phyloP scores from a whole-genome alignment of 345 rosid species.

The Aquilaria sinensis region DNA sequence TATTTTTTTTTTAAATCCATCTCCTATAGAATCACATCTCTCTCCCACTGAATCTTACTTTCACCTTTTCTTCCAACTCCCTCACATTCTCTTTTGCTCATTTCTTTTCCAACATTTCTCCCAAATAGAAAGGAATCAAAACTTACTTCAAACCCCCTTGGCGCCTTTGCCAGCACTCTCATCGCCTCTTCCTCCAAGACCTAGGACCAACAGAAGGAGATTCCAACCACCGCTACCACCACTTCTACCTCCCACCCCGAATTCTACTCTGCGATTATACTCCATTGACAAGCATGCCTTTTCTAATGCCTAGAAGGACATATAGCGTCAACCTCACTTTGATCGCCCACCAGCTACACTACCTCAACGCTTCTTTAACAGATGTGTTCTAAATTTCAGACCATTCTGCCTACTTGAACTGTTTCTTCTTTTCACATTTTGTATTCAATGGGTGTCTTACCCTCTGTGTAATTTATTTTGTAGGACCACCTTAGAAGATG shows the following conservation, averaged over 20 bases:
- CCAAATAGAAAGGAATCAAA: too few relatives aligned
- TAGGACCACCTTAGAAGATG: conserved; percentile 96
- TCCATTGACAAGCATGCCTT: conserved; percentile 65
- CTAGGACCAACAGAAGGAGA: conserved; percentile 91
- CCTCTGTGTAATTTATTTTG: conserved; percentile 9
- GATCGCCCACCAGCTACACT: conserved; percentile 31
- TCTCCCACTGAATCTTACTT: too few relatives aligned
- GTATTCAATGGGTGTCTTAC: neutral
- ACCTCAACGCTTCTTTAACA: conserved; percentile 62
- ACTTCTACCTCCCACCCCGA: conserved; percentile 37
- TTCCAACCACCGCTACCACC: conserved; percentile 67
- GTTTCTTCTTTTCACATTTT: neutral
- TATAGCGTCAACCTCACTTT: conserved; percentile 46
- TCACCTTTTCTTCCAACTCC: too few relatives aligned
- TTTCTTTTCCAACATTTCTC: too few relatives aligned
- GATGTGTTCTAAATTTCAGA: conserved; percentile 21
- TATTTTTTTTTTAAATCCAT: too few relatives aligned
- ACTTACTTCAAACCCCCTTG: conserved; percentile 72
- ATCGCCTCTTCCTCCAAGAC: conserved; percentile 88
- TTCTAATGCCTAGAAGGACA: conserved; percentile 78
- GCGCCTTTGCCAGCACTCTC: conserved; percentile 87
- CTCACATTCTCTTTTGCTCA: too few relatives aligned
- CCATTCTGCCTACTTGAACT: conserved; percentile 9
- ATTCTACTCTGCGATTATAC: conserved; percentile 51
- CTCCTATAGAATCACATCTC: too few relatives aligned